Evolutionary conservation across 768 basidiomycete genomes (phyloP), one percentile per base, ranked within the genome.

Genomic region (Lactarius hengduanensis): DNA sequence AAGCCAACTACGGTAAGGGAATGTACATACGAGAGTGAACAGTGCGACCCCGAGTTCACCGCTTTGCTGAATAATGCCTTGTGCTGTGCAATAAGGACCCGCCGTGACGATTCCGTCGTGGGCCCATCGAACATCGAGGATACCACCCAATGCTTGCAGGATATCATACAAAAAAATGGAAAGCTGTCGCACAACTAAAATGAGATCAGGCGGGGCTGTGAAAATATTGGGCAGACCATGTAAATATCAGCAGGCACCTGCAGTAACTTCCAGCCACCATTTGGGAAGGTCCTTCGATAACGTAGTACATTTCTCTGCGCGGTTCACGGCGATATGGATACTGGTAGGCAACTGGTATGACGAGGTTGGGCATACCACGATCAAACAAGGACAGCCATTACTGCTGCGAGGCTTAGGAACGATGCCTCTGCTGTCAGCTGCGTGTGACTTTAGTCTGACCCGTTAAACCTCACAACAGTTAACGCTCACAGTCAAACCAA

Each of bases 21-120:
- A 40, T 28, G 18, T 16, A 69, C 75, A 66, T 64, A 82, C 81
- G 15, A 82, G 73, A 20, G 79, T 82, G 3, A 77, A 75, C 45
- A 82, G 75, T 6, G 78, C 79, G 3, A 77, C 79, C 28, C 76
- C 77, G 3, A 79, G 76, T 58, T 82, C 81, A 9, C 82, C 80
- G 0, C 80, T 62, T 62, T 80, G 78, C 65, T 80, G 77, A 4
- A 81, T 66, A 53, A 77, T 70, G 20, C 79, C 78, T 70, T 81
- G 80, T 1, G 78, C 74, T 7, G 74, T 73, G 66, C 80, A 81
- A 62, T 74, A 80, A 0, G 54, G 20, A 7, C 78, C 78, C 1
- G 66, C 69, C 38, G 74, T 70, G 3, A 81, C 78, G 18, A 71
- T 70, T 10, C 80, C 79, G 8, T 69, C 61, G 45, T 73, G 64